Evolutionary conservation across 2,329 filamentous ascomycete genomes (phyloP).

Genomic region (Diaporthe amygdali): DNA sequence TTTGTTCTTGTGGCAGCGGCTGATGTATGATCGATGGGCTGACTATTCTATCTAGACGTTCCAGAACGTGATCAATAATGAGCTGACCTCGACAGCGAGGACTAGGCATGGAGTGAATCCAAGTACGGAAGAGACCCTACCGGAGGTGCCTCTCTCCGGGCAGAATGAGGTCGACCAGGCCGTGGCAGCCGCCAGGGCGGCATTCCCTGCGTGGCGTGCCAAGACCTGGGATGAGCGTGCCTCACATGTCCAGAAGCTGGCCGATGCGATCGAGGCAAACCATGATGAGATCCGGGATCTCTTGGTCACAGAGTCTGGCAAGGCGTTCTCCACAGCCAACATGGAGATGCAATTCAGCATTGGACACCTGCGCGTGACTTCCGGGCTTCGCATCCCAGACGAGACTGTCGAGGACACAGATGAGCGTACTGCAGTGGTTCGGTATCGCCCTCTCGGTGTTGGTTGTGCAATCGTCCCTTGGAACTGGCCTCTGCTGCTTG

Average conservation of each 20-base stretch:
- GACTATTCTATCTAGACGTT: constrained; percentile 33
- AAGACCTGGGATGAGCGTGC: constrained; percentile 25
- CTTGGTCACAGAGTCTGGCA: constrained; percentile 25
- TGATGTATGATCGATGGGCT: neutral
- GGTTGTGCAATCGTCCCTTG: constrained; percentile 55
- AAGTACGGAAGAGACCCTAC: constrained; percentile 50
- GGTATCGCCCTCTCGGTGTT: constrained; percentile 42
- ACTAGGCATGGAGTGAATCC: constrained; percentile 55
- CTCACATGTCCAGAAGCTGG: constrained; percentile 13
- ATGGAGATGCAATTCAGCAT: constrained; percentile 25
- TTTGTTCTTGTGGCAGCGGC: too few species aligned
- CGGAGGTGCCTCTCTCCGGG: constrained; percentile 52
- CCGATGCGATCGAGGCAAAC: constrained; percentile 25
- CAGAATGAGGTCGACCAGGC: constrained; percentile 52
- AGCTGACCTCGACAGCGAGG: constrained; percentile 46
- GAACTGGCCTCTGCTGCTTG: constrained; percentile 40
- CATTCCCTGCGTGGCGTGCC: constrained; percentile 49
- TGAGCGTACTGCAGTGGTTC: constrained; percentile 15
- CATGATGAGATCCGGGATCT: constrained; percentile 23
- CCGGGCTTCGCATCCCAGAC: constrained; percentile 24
- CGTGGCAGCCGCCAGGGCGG: constrained; percentile 49
- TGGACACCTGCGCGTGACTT: constrained; percentile 19
- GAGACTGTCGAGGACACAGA: constrained; percentile 24
- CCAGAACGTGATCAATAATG: constrained; percentile 55
- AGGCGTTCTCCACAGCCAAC: constrained; percentile 22